Evolutionary conservation across 345 rosid species (phyloP).

Genomic region (Adansonia digitata): DNA sequence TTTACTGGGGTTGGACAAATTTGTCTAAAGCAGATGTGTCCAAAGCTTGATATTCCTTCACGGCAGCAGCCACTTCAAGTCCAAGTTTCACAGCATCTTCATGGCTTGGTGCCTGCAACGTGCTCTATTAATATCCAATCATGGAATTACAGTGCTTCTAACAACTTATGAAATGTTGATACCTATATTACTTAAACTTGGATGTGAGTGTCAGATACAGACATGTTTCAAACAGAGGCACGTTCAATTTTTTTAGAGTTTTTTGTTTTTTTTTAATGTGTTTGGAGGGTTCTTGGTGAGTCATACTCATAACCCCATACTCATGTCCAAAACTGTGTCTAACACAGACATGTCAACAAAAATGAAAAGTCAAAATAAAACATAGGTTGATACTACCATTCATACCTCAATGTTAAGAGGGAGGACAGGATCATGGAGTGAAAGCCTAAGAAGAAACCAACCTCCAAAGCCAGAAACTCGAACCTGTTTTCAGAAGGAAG

Average conservation of each 20-base stretch:
- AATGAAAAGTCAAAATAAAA: too few relatives aligned
- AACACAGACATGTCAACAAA: too few relatives aligned
- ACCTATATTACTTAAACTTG: too few relatives aligned
- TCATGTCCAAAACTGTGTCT: too few relatives aligned
- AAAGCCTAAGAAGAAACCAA: slow-evolving; percentile 98
- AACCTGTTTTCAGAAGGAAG: slow-evolving; percentile 39
- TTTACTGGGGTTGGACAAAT: slow-evolving; percentile 36
- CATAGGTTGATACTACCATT: background rate
- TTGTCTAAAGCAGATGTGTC: slow-evolving; percentile 74
- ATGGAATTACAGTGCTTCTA: background rate
- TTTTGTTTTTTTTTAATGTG: too few relatives aligned
- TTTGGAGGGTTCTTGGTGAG: too few relatives aligned
- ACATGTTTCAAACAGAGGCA: too few relatives aligned
- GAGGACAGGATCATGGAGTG: slow-evolving; percentile 97
- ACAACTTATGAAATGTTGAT: background rate
- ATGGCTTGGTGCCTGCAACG: slow-evolving; percentile 58
- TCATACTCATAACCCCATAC: too few relatives aligned
- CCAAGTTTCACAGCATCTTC: slow-evolving; percentile 79
- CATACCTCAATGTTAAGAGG: slow-evolving; percentile 96
- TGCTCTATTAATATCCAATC: background rate
- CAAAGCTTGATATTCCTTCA: slow-evolving; percentile 68
- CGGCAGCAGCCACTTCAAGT: slow-evolving; percentile 56
- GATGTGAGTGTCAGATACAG: too few relatives aligned
- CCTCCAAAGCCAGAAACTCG: slow-evolving; percentile 91
- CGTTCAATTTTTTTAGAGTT: too few relatives aligned